Percentiles rank a stretch among this genome's conserved stretches.
phyloP scores from a whole-genome alignment of 495 filamentous ascomycete species.

The Podospora pseudopauciseta region DNA sequence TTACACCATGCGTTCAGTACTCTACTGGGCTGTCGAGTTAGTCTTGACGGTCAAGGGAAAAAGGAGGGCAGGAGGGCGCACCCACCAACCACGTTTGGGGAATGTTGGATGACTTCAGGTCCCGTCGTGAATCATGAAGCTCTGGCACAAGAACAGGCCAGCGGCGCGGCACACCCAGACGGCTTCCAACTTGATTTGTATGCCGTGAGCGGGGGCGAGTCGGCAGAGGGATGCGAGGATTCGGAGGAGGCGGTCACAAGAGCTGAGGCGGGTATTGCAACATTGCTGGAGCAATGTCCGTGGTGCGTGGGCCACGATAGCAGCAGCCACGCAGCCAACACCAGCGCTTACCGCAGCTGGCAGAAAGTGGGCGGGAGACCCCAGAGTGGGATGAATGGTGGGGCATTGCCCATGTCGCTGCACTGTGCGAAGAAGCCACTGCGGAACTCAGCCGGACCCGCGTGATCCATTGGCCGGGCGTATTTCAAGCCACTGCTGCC shows the following conservation, averaged over 20 bases:
- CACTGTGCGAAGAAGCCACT: constrained; percentile 14
- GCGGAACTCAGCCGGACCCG: constrained; percentile 7
- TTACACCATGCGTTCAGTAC: constrained; percentile 14
- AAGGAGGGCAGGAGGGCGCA: background rate
- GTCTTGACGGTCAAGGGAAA: background rate
- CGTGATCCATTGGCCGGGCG: constrained; percentile 14
- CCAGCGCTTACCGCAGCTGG: constrained; percentile 2
- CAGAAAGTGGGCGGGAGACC: constrained; percentile 19
- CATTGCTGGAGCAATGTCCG: constrained; percentile 15
- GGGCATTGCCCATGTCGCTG: constrained; percentile 1
- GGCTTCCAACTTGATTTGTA: constrained; percentile 20
- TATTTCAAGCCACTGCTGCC: constrained; percentile 2
- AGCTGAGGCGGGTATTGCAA: constrained; percentile 19
- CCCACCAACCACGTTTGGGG: background rate
- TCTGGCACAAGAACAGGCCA: background rate
- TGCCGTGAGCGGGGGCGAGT: constrained; percentile 4
- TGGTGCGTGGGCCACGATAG: constrained; percentile 18
- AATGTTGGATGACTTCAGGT: background rate
- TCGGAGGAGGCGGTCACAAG: constrained; percentile 21
- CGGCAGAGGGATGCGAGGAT: constrained; percentile 10
- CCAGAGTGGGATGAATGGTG: constrained; percentile 8
- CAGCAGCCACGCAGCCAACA: constrained; percentile 3
- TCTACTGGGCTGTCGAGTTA: background rate
- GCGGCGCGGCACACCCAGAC: constrained; percentile 4
- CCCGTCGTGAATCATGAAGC: too few species aligned